Base-by-base conservation (phyloP, 768 basidiomycete genomes). In the Tremella mesenterica region DNA sequence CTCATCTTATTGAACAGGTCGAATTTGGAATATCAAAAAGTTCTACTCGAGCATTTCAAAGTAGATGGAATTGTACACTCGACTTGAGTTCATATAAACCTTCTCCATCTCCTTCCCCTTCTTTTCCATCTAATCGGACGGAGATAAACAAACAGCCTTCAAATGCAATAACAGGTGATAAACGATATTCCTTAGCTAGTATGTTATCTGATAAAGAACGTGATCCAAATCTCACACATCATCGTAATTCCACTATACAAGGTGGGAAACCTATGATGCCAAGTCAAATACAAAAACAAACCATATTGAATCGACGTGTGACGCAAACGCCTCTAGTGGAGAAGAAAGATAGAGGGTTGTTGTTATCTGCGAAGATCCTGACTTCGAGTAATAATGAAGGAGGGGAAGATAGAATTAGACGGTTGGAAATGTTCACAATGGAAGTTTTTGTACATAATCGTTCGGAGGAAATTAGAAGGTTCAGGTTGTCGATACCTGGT, bases 21-120 rank as follows among this genome's bases (percentile, higher is more conserved):
- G n/a, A n/a, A n/a, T n/a, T n/a, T n/a, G n/a, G n/a, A n/a, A n/a
- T n/a, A n/a, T n/a, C n/a, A n/a, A n/a, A n/a, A 31, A 44, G 16
- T 18, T 88, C 85, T 0, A 88, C 90, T 7, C 76, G 74, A 12
- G 77, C 81, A 0, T 95, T 91, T 71, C 81, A 83, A 0, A 91
- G 90, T 0, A 77, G 84, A 27, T 95, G 91, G 91, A 93, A 88
- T 59, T 91, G 88, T 60, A 77, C 87, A 1, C 81, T 95, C 18
- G 88, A 92, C 69, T 77, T 95, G n/a, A 74, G 80, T 1, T 64
- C 79, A 2, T 67, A 63, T 48, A 59, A 64, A 46, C 56, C 59
- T 38, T 52, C 57, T 14, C 46, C 51, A 28, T 18, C 61, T 7
- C 36, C 43, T 6, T 20, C 36, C n/a, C 52, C 57, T n/a, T 44